phyloP scores from a whole-genome alignment of 2,329 filamentous ascomycete species.

The Trichoderma asperellum region DNA sequence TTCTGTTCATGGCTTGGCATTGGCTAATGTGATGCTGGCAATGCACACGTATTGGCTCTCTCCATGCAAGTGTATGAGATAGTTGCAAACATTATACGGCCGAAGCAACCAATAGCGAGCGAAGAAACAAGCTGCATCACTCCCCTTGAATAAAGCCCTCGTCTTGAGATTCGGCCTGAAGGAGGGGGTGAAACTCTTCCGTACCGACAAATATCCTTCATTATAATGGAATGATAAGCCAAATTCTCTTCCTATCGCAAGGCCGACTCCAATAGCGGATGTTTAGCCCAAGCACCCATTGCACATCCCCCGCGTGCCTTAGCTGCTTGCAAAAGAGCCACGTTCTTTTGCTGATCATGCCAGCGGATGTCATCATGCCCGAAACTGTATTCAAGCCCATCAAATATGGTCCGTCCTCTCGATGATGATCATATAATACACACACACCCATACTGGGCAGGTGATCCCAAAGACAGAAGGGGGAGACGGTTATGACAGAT shows the following conservation, averaged over 20 bases:
- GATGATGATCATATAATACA: background rate
- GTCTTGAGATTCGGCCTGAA: too few species aligned
- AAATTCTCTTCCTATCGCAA: background rate
- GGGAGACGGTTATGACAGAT: background rate
- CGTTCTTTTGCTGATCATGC: constrained; percentile 6
- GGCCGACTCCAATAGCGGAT: constrained; percentile 1
- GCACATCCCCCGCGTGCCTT: constrained; percentile 2
- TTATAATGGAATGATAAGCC: background rate
- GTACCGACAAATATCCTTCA: background rate
- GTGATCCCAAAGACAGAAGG: background rate
- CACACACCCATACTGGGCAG: background rate
- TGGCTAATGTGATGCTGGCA: background rate
- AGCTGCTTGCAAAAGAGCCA: background rate
- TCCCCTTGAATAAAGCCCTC: background rate
- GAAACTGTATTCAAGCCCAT: background rate
- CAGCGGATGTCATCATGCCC: background rate
- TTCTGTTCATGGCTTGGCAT: background rate
- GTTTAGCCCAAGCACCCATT: background rate
- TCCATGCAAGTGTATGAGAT: constrained; percentile 3
- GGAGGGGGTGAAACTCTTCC: background rate
- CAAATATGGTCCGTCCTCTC: constrained; percentile 1
- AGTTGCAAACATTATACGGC: background rate
- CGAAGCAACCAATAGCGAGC: background rate
- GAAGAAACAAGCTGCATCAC: background rate
- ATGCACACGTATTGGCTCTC: background rate